These are phyloP conservation scores for Coemansia sp. DNA, from an alignment of 192 early-diverging fungal genomes.

Conservation along the genomic window DNA sequence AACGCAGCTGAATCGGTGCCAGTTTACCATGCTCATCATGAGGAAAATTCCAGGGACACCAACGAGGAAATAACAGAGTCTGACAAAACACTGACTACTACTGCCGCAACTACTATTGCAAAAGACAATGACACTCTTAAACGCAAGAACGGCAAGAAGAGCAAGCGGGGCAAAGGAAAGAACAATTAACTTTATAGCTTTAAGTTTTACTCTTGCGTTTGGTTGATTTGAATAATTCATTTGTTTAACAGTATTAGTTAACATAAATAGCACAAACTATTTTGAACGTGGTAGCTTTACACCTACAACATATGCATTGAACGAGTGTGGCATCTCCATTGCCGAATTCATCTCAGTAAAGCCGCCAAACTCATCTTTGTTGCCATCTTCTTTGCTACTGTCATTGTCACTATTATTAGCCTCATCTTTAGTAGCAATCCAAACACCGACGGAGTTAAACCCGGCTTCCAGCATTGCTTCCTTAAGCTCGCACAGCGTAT, in stretches of 20 bases:
- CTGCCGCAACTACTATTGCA: background rate
- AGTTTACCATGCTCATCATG: background rate
- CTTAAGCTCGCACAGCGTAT: conserved; percentile 45
- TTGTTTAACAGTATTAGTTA: background rate
- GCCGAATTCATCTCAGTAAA: conserved; percentile 15
- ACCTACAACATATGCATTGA: conserved; percentile 30
- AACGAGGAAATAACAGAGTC: background rate
- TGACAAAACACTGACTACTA: background rate
- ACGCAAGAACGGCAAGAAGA: conserved; percentile 20
- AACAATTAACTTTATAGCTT: conserved; percentile 1
- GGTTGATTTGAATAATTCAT: background rate
- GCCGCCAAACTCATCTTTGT: conserved; percentile 12
- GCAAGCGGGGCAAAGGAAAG: conserved; percentile 31
- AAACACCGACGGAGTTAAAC: conserved; percentile 41
- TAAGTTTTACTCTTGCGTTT: background rate
- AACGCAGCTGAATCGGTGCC: background rate
- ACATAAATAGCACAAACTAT: background rate
- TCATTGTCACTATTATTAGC: background rate
- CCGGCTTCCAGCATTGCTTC: conserved; percentile 59
- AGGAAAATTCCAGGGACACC: background rate
- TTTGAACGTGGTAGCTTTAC: conserved; percentile 15
- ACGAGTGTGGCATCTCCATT: conserved; percentile 21
- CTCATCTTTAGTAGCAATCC: conserved; percentile 19
- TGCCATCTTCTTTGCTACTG: background rate
- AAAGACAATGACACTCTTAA: background rate